Evolutionary conservation across 768 basidiomycete genomes (phyloP).

Genomic region (Plicaturopsis crispa): DNA sequence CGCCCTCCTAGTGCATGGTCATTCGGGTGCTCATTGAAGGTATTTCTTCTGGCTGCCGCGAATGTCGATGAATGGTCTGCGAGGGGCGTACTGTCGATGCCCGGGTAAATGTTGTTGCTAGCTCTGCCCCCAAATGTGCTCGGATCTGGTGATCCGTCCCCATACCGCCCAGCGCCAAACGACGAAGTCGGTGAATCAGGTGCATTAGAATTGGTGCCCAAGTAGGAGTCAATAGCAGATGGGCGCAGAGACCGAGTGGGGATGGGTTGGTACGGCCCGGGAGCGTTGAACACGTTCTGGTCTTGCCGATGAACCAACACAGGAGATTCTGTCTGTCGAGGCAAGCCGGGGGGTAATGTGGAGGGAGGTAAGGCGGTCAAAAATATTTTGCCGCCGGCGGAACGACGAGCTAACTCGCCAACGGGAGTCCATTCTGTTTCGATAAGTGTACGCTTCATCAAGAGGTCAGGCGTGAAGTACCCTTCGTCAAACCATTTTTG

Average conservation of each 20-base stretch:
- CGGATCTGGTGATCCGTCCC: constrained; percentile 66
- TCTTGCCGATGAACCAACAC: constrained; percentile 31
- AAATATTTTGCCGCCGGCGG: constrained; percentile 53
- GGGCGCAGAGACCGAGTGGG: constrained; percentile 53
- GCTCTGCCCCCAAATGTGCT: constrained; percentile 43
- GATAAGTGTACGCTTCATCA: constrained; percentile 73
- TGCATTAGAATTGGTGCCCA: constrained; percentile 42
- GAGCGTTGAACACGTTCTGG: constrained; percentile 31
- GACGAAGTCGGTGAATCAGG: constrained; percentile 73
- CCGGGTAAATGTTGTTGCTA: constrained; percentile 27
- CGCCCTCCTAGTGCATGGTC: constrained; percentile 28
- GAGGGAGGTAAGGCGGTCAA: constrained; percentile 38
- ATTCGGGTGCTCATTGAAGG: constrained; percentile 30
- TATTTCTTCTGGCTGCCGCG: constrained; percentile 23
- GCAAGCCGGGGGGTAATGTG: constrained; percentile 45
- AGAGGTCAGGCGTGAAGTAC: constrained; percentile 77
- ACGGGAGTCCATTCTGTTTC: constrained; percentile 66
- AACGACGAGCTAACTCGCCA: constrained; percentile 45
- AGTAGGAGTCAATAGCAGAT: constrained; percentile 59
- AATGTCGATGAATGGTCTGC: constrained; percentile 21
- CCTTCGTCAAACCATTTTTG: constrained; percentile 92
- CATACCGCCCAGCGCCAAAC: constrained; percentile 54
- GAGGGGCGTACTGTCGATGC: no score
- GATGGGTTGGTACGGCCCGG: constrained; percentile 65
- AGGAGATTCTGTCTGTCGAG: constrained; percentile 41